Evolutionary conservation across 768 basidiomycete species (phyloP).

Genomic region (Tricholoma matsutake): DNA sequence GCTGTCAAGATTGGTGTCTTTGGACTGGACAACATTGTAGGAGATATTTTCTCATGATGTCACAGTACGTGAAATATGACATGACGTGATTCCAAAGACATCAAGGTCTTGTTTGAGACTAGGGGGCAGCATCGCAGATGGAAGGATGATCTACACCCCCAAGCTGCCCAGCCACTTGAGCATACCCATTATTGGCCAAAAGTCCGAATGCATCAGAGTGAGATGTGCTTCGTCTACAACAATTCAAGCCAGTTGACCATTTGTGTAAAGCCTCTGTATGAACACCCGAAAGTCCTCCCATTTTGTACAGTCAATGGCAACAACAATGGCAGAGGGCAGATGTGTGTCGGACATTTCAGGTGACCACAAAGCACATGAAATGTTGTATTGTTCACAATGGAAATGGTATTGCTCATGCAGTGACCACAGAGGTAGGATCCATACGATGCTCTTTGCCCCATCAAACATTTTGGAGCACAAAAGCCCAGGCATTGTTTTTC

Average conservation of each 20-base stretch:
- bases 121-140: constrained; percentile 14
- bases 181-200: constrained; percentile 11
- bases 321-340: constrained; percentile 1
- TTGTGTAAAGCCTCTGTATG: background rate
- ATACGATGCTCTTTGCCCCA: too few relatives aligned
- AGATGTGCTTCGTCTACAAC: constrained; percentile 17
- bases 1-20: background rate
- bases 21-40: constrained; percentile 1
- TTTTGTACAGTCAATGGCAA: constrained; percentile 6
- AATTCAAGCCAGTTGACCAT: constrained; percentile 6
- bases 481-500: constrained; percentile 13
- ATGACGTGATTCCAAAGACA: constrained; percentile 3
- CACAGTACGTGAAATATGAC: background rate
- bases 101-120: constrained; percentile 1
- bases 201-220: constrained; percentile 6
- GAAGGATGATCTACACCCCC: constrained; percentile 9
- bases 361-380: too few relatives aligned
- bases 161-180: constrained; percentile 9
- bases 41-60: background rate
- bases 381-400: too few relatives aligned
- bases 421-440: too few relatives aligned
- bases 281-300: background rate
- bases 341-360: background rate
- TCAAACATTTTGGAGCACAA: too few relatives aligned
- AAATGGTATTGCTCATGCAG: too few relatives aligned